phyloP scores from a whole-genome alignment of 75 land plant species.

The Azolla pinnata region DNA sequence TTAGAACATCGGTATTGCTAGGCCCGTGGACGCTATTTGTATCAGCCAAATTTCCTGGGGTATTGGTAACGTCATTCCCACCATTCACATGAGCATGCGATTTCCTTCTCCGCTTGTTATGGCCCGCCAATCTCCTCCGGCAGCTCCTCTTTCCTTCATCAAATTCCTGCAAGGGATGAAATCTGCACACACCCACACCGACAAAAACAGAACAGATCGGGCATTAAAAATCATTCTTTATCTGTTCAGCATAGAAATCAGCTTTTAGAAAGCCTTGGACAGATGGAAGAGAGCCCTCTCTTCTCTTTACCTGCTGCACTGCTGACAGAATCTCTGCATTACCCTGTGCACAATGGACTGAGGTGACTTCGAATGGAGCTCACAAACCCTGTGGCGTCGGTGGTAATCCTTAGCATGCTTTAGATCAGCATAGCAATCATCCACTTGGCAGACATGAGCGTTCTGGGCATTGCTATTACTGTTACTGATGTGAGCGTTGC shows the following conservation, averaged over 20 bases:
- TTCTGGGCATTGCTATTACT: slow-evolving; percentile 4
- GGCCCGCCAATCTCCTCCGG: slow-evolving; percentile 38
- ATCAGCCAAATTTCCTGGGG: too few species aligned
- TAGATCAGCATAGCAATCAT: slow-evolving; percentile 34
- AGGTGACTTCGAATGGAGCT: slow-evolving; percentile 35
- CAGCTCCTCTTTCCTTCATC: slow-evolving; percentile 49
- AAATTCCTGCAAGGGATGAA: slow-evolving; percentile 36
- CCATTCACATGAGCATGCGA: slow-evolving; percentile 20
- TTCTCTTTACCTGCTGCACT: slow-evolving; percentile 45
- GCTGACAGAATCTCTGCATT: slow-evolving; percentile 51
- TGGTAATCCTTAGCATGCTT: slow-evolving; percentile 41
- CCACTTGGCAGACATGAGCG: slow-evolving; percentile 42
- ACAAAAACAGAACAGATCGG: slow-evolving; percentile 2
- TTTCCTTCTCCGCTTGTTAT: slow-evolving; percentile 42
- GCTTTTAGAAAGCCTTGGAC: not conserved
- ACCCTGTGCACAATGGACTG: slow-evolving; percentile 23
- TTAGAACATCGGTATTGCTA: slow-evolving; percentile 8
- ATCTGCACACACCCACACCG: slow-evolving; percentile 21
- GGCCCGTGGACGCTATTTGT: too few species aligned
- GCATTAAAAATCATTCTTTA: not conserved
- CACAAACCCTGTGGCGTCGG: slow-evolving; percentile 45
- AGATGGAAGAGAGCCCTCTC: too few species aligned
- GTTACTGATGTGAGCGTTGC: too few species aligned
- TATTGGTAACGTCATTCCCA: slow-evolving; percentile 7
- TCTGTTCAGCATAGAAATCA: too few species aligned